Percentiles rank a stretch among this genome's conserved stretches.
These are phyloP conservation scores for Escallonia rubra DNA, from an alignment of 129 eudicot species.

Conservation along the genomic window DNA sequence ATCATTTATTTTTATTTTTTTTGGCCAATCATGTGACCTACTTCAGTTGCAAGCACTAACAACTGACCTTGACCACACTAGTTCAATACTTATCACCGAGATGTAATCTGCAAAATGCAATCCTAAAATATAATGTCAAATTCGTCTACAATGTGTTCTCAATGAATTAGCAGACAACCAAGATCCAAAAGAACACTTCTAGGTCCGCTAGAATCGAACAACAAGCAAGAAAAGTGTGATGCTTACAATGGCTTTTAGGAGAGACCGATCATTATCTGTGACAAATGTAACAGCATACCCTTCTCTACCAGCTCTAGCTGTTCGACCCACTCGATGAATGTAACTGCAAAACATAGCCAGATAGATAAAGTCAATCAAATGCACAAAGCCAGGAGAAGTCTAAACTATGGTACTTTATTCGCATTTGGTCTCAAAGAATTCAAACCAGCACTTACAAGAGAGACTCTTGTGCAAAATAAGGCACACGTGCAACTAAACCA, in stretches of 20 bases:
- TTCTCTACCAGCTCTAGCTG: constrained; percentile 96
- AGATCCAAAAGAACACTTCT: too few species aligned
- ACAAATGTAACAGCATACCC: constrained; percentile 97
- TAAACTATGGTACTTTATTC: not conserved
- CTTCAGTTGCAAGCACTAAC: too few species aligned
- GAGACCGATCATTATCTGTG: constrained; percentile 86
- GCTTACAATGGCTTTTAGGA: constrained; percentile 80
- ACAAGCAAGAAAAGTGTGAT: not conserved
- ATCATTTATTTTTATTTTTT: too few species aligned
- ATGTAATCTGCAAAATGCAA: too few species aligned
- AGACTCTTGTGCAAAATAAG: not conserved
- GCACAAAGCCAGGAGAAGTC: constrained; percentile 1
- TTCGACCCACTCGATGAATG: constrained; percentile 98
- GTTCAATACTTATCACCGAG: too few species aligned
- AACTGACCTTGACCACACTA: too few species aligned
- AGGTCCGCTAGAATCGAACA: not conserved
- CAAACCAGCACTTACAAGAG: not conserved
- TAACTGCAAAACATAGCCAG: constrained; percentile 38
- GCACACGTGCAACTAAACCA: not conserved
- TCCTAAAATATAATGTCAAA: too few species aligned
- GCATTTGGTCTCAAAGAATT: not conserved
- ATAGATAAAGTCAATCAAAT: constrained; percentile 1
- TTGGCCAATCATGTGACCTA: too few species aligned
- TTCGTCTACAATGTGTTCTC: too few species aligned
- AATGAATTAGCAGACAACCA: too few species aligned